Conservation (phyloP, 179 eudicot genomes). For the Actinidia arguta region DNA sequence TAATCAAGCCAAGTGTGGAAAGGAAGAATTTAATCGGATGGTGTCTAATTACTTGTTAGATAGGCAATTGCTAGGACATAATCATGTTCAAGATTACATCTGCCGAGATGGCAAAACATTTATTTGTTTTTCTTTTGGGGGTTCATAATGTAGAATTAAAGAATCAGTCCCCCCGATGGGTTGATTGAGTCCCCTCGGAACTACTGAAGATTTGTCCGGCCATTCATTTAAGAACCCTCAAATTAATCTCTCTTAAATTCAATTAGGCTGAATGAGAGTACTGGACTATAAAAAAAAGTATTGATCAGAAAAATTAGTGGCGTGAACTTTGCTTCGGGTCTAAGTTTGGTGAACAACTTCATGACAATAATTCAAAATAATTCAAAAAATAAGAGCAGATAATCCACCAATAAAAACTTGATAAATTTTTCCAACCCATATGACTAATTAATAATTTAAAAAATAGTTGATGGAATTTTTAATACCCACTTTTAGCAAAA, state of each 20-base stretch:
- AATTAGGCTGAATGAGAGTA: no score
- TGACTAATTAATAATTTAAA: background rate
- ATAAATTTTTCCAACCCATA: background rate
- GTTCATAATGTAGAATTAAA: background rate
- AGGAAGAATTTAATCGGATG: background rate
- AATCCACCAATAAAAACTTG: background rate
- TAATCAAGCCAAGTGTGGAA: background rate
- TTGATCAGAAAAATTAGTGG: background rate
- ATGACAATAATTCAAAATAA: background rate
- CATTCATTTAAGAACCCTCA: no score
- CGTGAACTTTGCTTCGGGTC: background rate
- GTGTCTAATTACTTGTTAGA: background rate
- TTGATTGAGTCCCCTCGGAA: background rate
- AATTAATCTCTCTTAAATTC: no score
- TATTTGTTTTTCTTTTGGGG: no score
- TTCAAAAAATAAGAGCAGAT: no score
- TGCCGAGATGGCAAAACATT: no score
- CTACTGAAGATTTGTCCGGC: no score
- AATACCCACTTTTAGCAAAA: background rate
- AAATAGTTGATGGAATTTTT: no score
- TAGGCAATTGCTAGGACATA: background rate
- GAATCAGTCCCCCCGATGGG: background rate
- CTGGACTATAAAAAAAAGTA: no score
- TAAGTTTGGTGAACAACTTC: constrained; percentile 1
- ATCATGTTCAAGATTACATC: no score